These are phyloP conservation scores for Senna tora DNA, from an alignment of 306 rosid genomes.

Conservation along the genomic window DNA sequence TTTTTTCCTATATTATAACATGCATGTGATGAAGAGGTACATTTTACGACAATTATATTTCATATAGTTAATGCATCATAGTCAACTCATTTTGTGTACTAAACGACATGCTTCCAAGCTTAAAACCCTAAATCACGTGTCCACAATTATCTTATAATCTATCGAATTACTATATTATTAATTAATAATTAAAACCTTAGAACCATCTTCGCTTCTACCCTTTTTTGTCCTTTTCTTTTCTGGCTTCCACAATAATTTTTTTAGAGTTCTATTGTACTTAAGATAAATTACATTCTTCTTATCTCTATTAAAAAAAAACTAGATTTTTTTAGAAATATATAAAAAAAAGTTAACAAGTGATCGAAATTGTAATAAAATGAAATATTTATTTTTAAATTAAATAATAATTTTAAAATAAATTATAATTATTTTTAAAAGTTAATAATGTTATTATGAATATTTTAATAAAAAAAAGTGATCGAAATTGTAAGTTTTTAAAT, in stretches of 20 bases:
- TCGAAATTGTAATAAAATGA: too few relatives aligned
- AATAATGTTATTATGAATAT: too few relatives aligned
- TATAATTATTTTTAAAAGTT: too few relatives aligned
- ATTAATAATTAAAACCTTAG: constrained; percentile 4
- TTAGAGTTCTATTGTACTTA: too few relatives aligned
- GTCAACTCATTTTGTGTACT: constrained; percentile 49
- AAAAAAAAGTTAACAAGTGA: too few relatives aligned
- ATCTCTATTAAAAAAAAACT: too few relatives aligned
- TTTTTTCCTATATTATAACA: background rate
- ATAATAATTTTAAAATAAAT: too few relatives aligned
- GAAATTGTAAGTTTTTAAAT: too few relatives aligned
- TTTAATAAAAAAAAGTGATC: too few relatives aligned
- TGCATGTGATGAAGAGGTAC: constrained; percentile 42
- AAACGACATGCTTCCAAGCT: constrained; percentile 52
- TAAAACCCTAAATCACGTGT: constrained; percentile 31
- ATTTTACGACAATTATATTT: constrained; percentile 13
- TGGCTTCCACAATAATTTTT: constrained; percentile 4
- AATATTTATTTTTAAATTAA: too few relatives aligned
- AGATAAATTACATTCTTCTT: too few relatives aligned
- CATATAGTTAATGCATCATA: constrained; percentile 22
- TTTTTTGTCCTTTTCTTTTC: constrained; percentile 53
- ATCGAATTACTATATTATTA: constrained; percentile 5
- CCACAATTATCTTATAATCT: constrained; percentile 22
- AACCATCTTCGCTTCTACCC: constrained; percentile 59
- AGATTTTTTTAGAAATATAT: too few relatives aligned